Conservation (phyloP, 352 stramenopile genomes). For the Phytophthora tentaculata region DNA sequence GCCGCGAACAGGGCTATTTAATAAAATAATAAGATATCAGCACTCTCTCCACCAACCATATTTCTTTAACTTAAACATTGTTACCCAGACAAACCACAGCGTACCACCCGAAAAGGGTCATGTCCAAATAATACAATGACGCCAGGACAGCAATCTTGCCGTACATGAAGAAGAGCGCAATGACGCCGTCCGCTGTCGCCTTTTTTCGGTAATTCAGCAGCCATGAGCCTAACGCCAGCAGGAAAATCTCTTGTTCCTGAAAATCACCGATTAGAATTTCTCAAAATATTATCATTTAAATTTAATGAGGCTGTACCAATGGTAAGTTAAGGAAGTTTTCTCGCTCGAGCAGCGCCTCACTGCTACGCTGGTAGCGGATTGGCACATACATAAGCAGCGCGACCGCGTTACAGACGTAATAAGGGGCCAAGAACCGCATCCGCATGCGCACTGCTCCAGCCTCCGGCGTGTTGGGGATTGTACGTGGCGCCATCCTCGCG, state of each 20-base stretch:
- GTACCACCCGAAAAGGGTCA: slow-evolving; percentile 68
- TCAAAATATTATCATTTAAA: too few relatives aligned
- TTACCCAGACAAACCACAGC: slow-evolving; percentile 63
- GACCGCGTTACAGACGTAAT: slow-evolving; percentile 71
- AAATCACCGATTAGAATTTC: too few relatives aligned
- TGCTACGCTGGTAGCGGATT: slow-evolving; percentile 52
- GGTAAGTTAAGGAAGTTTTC: slow-evolving; percentile 74
- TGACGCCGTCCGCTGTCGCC: slow-evolving; percentile 64
- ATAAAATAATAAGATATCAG: slow-evolving; percentile 10
- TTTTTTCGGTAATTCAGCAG: slow-evolving; percentile 83
- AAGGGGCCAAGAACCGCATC: slow-evolving; percentile 68
- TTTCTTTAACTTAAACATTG: not conserved
- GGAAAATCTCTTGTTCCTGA: slow-evolving; percentile 75
- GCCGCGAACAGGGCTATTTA: slow-evolving; percentile 71
- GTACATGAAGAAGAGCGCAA: slow-evolving; percentile 77
- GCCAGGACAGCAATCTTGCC: slow-evolving; percentile 67
- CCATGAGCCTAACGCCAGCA: slow-evolving; percentile 61
- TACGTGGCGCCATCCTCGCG: slow-evolving; percentile 14
- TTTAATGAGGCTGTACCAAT: slow-evolving; percentile 37
- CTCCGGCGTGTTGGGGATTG: not conserved
- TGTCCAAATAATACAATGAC: slow-evolving; percentile 74
- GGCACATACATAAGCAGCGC: slow-evolving; percentile 62
- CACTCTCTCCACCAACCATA: not conserved
- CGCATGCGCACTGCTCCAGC: slow-evolving; percentile 27
- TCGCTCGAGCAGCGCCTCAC: slow-evolving; percentile 46